These are phyloP conservation scores for Elsinoe ampelina DNA, from an alignment of 2,329 filamentous ascomycete species.

Conservation along the genomic window DNA sequence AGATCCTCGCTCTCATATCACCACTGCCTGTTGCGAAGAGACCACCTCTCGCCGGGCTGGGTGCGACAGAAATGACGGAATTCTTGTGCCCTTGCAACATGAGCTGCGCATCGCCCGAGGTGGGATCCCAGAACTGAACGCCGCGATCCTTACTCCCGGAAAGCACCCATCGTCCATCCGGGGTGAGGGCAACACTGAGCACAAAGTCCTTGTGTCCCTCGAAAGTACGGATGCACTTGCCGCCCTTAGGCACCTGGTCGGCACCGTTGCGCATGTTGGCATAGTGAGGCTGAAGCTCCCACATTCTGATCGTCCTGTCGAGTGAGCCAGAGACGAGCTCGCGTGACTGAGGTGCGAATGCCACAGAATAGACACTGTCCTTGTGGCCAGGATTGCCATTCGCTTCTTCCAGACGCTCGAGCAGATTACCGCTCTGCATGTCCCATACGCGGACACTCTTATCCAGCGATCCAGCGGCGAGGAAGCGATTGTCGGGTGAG, in stretches of 20 bases:
- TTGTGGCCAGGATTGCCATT: slow-evolving; percentile 81
- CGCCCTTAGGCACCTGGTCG: slow-evolving; percentile 54
- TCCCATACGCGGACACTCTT: slow-evolving; percentile 99
- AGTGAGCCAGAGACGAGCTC: slow-evolving; percentile 90
- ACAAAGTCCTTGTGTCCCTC: slow-evolving; percentile 99
- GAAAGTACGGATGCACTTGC: slow-evolving; percentile 92
- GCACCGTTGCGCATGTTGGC: slow-evolving; percentile 43
- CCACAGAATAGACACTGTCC: slow-evolving; percentile 92
- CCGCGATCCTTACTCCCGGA: slow-evolving; percentile 95
- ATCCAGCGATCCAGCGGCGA: slow-evolving; percentile 89
- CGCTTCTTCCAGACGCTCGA: slow-evolving; percentile 68
- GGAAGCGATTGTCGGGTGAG: slow-evolving; percentile 86
- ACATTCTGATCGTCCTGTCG: slow-evolving; percentile 99
- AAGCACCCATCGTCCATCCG: slow-evolving; percentile 90
- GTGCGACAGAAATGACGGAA: slow-evolving; percentile 95
- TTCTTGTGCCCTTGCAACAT: slow-evolving; percentile 99
- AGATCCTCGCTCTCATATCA: slow-evolving; percentile 95
- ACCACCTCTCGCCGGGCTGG: slow-evolving; percentile 67
- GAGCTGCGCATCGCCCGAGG: slow-evolving; percentile 85
- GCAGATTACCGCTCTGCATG: slow-evolving; percentile 70
- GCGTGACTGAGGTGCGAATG: slow-evolving; percentile 87
- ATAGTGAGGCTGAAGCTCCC: slow-evolving; percentile 69
- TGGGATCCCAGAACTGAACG: slow-evolving; percentile 97
- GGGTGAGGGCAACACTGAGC: slow-evolving; percentile 86
- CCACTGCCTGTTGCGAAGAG: slow-evolving; percentile 95